phyloP scores from a whole-genome alignment of 2,329 filamentous ascomycete species.

The Hortaea sp. region DNA sequence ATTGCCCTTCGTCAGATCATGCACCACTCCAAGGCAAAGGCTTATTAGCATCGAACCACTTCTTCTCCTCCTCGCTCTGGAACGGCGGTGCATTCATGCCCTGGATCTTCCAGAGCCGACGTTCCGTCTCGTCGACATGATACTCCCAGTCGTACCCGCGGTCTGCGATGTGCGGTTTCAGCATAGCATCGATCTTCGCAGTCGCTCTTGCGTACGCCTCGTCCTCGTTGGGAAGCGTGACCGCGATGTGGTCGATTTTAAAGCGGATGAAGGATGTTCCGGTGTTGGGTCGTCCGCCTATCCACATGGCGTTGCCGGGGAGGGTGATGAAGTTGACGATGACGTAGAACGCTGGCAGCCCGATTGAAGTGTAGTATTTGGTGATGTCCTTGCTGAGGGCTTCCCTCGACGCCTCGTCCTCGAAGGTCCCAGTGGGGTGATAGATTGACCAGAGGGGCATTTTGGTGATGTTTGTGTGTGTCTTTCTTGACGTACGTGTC shows the following conservation, averaged over 20 bases:
- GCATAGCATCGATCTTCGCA: constrained; percentile 19
- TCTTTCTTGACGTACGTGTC: too few relatives aligned
- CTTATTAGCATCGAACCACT: constrained; percentile 19
- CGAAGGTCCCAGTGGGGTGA: constrained; percentile 29
- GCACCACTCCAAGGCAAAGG: neutral
- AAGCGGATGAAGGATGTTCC: constrained; percentile 28
- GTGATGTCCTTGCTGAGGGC: constrained; percentile 28
- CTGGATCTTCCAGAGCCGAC: constrained; percentile 36
- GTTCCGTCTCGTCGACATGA: constrained; percentile 33
- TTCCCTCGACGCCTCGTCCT: constrained; percentile 15
- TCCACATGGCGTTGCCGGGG: constrained; percentile 14
- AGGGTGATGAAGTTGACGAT: constrained; percentile 30
- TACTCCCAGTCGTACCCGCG: constrained; percentile 38
- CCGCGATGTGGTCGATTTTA: constrained; percentile 23
- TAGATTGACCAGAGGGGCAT: constrained; percentile 37
- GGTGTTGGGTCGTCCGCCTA: constrained; percentile 18
- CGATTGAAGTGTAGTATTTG: constrained; percentile 27
- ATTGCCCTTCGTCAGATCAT: too few relatives aligned
- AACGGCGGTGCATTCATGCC: constrained; percentile 29
- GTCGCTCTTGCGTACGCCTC: constrained; percentile 7
- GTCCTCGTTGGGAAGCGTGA: constrained; percentile 9
- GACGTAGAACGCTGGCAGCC: constrained; percentile 35
- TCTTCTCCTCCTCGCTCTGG: constrained; percentile 26
- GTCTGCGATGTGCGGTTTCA: constrained; percentile 33
- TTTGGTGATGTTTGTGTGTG: neutral